These are phyloP conservation scores for Curvularia eragrostidis DNA, from an alignment of 2,329 filamentous ascomycete species.

Conservation along the genomic window DNA sequence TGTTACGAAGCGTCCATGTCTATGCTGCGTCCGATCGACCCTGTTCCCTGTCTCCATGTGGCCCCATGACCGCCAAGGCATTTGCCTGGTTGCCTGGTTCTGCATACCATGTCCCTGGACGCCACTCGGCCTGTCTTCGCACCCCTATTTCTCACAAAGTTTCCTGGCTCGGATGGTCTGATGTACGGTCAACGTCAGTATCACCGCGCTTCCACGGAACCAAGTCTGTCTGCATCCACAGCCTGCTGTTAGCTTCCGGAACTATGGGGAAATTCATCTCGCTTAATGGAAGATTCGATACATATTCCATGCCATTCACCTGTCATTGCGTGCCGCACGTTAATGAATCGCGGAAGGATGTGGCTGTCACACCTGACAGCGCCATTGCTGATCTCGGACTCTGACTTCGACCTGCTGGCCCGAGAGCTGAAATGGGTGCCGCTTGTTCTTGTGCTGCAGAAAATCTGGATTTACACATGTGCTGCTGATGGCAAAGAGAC, in stretches of 20 bases:
- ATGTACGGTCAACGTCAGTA: background rate
- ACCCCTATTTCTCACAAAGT: background rate
- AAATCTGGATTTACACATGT: background rate
- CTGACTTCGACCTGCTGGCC: background rate
- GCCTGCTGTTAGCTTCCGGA: background rate
- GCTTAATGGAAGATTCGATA: background rate
- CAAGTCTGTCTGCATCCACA: background rate
- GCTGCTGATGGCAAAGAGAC: background rate
- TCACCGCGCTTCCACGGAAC: background rate
- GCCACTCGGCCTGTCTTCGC: background rate
- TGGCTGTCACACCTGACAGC: background rate
- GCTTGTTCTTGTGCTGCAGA: background rate
- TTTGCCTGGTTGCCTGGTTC: constrained; percentile 2
- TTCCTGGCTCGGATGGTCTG: background rate
- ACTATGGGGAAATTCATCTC: background rate
- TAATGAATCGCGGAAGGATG: background rate
- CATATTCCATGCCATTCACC: background rate
- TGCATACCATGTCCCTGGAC: background rate
- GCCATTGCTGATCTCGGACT: no score
- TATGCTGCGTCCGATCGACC: no score
- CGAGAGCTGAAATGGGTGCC: background rate
- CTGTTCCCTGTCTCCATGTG: no score
- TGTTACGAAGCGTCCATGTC: background rate
- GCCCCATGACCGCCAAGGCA: background rate
- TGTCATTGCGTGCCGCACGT: background rate